These are phyloP conservation scores for Rosa persica DNA, from an alignment of 306 rosid species.

Conservation along the genomic window DNA sequence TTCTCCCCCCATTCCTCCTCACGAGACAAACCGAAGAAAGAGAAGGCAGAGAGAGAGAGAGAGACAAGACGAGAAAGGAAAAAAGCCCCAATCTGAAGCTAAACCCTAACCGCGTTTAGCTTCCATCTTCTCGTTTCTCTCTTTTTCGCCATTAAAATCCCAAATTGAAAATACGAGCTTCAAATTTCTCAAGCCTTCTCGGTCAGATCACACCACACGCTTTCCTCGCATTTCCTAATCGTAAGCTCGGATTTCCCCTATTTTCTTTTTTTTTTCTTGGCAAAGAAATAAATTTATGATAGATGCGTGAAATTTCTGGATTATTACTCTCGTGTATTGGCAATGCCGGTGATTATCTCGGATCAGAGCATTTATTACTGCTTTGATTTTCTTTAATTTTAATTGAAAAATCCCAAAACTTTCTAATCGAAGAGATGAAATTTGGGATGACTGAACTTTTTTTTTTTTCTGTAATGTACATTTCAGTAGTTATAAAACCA, in stretches of 20 bases:
- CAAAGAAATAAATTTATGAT: not conserved
- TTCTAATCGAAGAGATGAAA: not conserved
- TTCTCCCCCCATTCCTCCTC: not conserved
- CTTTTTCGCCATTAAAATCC: conserved; percentile 7
- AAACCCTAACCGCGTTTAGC: conserved; percentile 47
- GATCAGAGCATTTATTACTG: not conserved
- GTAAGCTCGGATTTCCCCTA: conserved; percentile 28
- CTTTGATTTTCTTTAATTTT: not conserved
- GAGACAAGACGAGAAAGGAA: not conserved
- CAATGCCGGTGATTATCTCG: conserved; percentile 7
- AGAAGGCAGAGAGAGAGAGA: conserved; percentile 14
- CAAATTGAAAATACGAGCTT: not conserved
- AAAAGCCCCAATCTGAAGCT: conserved; percentile 34
- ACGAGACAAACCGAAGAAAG: not conserved
- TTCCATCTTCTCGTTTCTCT: conserved; percentile 31
- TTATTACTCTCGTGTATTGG: not conserved
- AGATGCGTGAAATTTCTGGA: not conserved
- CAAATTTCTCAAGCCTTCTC: conserved; percentile 14
- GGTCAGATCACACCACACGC: conserved; percentile 2
- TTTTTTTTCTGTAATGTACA: not conserved
- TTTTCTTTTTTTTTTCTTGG: not conserved
- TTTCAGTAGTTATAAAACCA: conserved; percentile 35
- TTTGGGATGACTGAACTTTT: not conserved
- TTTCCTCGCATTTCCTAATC: not conserved
- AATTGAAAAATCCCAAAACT: not conserved